A percentile compares a stretch with the other conserved stretches of the same genome.
phyloP scores from a whole-genome alignment of 2,329 filamentous ascomycete genomes.

The Bipolaris cookei region DNA sequence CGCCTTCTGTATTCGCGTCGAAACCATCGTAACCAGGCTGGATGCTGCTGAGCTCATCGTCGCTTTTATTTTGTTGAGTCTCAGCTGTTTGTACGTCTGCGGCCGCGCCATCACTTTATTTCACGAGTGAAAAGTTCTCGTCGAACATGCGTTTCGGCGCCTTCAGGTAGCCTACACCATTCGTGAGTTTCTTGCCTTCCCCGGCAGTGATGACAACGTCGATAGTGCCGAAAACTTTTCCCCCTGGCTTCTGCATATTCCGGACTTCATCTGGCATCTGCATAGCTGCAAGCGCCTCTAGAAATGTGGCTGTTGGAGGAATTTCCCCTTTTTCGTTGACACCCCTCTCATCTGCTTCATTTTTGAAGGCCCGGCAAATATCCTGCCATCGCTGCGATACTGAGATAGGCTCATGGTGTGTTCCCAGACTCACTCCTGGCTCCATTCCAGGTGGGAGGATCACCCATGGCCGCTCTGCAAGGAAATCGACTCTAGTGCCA shows the following conservation, averaged over 20 bases:
- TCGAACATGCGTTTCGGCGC: constrained; percentile 34
- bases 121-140: constrained; percentile 19
- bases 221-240: constrained; percentile 45
- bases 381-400: constrained; percentile 44
- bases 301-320: constrained; percentile 48
- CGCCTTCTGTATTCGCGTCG: constrained; percentile 15
- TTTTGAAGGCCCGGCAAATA: constrained; percentile 37
- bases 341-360: constrained; percentile 47
- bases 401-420: constrained; percentile 8
- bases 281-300: constrained; percentile 48
- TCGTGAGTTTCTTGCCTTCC: constrained; percentile 34
- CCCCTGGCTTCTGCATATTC: constrained; percentile 39
- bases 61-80: background rate
- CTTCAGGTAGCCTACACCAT: constrained; percentile 30
- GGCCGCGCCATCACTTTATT: background rate
- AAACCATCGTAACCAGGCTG: background rate
- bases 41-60: background rate
- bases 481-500: constrained; percentile 48
- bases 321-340: constrained; percentile 38
- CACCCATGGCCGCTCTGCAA: constrained; percentile 55
- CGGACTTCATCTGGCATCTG: constrained; percentile 46
- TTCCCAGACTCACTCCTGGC: constrained; percentile 28
- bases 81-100: background rate
- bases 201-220: constrained; percentile 49
- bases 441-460: constrained; percentile 41